Base-by-base conservation (phyloP, 2,329 filamentous ascomycete genomes). In the Hymenoscyphus linearis region DNA sequence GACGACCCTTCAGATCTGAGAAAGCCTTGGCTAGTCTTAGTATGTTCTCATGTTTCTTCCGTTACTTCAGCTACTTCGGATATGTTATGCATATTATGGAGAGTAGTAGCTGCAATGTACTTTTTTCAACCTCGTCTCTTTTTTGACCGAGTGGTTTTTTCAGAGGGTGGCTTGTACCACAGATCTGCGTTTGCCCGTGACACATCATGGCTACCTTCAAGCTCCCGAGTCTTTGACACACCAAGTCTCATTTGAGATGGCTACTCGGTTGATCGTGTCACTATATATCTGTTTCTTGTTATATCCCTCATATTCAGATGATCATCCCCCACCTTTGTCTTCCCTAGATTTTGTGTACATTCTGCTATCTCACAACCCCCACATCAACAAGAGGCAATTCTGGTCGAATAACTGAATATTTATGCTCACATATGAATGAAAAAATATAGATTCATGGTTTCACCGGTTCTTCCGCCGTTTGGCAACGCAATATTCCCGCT, bases 361-460 rank as follows among this genome's bases (percentile, higher is more conserved):
- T 55, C 34, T 26, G 1, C 36, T 37, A 52, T 18, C n/a, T 57
- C 14, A 34, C 12, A 2, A 34, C 53, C 22, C 14, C 58, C 44
- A 25, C 3, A 10, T 13, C 18, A 47, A 25, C 40, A 25, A 10
- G 13, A 52, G 62, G 13, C 9, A 47, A 25, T 14, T 4, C 13
- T 50, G 44, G 10, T 50, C 3, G 18, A 18, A 47, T 22, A 18
- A 13, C 25, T 9, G 18, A 50, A 22, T 13, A 4, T 25, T 12
- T 25, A 18, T 44, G 44, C 44, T 50, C 44, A 50, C 44, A 25
- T 25, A 10, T 13, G 25, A 18, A 22, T 10, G 37, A 16, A 18
- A 57, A 35, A 54, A n/a, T 40, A 31, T 31, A 73, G 71, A 66
- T 73, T 22, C 71, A 73, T 53, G 71, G 71, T 56, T 73, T 73